Evolutionary conservation across 495 filamentous ascomycete species (phyloP).

Genomic region (Penicillium verhagenii): DNA sequence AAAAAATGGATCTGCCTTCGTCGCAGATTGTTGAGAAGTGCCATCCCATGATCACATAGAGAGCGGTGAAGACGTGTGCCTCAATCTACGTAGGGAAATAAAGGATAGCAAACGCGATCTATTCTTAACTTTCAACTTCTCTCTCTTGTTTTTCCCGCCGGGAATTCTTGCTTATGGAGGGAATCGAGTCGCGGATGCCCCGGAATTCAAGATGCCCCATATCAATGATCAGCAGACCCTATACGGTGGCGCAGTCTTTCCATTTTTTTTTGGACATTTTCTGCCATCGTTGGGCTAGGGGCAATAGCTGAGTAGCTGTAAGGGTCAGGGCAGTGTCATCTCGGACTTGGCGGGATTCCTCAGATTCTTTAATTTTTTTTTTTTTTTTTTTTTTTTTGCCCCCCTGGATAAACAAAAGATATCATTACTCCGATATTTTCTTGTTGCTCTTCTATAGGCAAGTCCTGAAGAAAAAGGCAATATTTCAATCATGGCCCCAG

Average conservation of each 20-base stretch:
- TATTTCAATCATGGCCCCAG: too few species aligned
- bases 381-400: not conserved
- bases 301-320: not conserved
- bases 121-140: not conserved
- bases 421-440: not conserved
- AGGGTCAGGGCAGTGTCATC: conserved; percentile 10
- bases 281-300: not conserved
- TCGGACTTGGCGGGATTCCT: conserved; percentile 8
- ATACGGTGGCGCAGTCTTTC: not conserved
- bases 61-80: conserved; percentile 8
- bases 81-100: not conserved
- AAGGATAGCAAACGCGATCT: not conserved
- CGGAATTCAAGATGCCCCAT: not conserved
- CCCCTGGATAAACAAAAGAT: conserved; percentile 2
- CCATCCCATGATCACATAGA: not conserved
- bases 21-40: conserved; percentile 2
- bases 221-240: conserved; percentile 8
- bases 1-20: conserved; percentile 6
- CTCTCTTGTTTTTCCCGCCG: not conserved
- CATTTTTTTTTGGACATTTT: not conserved
- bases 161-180: not conserved
- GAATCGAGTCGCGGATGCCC: not conserved
- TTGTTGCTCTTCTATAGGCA: too few species aligned
- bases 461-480: too few species aligned
- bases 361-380: not conserved